Percentiles rank a stretch among this genome's conserved stretches.
These are phyloP conservation scores for Kurtzmaniella cleridarum DNA, from an alignment of 805 yeast species.

Conservation along the genomic window DNA sequence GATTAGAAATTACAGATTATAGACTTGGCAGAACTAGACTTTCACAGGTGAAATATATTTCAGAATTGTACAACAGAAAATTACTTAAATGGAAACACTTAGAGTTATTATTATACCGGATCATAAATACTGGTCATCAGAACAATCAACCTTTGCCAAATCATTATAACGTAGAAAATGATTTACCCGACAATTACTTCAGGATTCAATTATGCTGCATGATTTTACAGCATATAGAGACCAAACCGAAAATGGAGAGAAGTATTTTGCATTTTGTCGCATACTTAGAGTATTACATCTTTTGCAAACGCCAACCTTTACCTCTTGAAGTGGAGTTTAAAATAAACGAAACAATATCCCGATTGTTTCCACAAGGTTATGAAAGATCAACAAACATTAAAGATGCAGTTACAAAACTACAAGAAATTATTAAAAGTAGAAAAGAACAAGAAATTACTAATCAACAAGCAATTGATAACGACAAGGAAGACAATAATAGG, in stretches of 20 bases:
- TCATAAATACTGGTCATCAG: conserved; percentile 63
- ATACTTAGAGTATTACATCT: conserved; percentile 67
- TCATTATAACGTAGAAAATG: conserved; percentile 42
- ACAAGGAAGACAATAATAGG: conserved; percentile 13
- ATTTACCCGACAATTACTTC: conserved; percentile 64
- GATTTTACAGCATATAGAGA: conserved; percentile 13
- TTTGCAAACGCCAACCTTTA: conserved; percentile 54
- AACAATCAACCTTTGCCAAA: conserved; percentile 50
- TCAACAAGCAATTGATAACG: conserved; percentile 4
- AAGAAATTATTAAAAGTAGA: conserved; percentile 16
- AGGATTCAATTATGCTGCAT: conserved; percentile 51
- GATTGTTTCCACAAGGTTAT: conserved; percentile 21
- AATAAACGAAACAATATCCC: conserved; percentile 39
- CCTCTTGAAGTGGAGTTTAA: conserved; percentile 59
- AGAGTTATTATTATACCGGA: conserved; percentile 47
- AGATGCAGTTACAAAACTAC: conserved; percentile 41
- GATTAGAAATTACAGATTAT: conserved; percentile 61
- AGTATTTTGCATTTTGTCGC: conserved; percentile 33
- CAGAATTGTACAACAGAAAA: conserved; percentile 47
- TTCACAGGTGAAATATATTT: conserved; percentile 55
- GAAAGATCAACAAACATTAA: conserved; percentile 29
- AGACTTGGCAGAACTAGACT: conserved; percentile 54
- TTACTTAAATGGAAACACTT: conserved; percentile 43
- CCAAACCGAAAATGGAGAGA: conserved; percentile 1
- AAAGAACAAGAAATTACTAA: neutral